A percentile compares a stretch with the other conserved stretches of the same genome.
These are phyloP conservation scores for Teunomyces kruisii DNA, from an alignment of 805 yeast species.

Conservation along the genomic window DNA sequence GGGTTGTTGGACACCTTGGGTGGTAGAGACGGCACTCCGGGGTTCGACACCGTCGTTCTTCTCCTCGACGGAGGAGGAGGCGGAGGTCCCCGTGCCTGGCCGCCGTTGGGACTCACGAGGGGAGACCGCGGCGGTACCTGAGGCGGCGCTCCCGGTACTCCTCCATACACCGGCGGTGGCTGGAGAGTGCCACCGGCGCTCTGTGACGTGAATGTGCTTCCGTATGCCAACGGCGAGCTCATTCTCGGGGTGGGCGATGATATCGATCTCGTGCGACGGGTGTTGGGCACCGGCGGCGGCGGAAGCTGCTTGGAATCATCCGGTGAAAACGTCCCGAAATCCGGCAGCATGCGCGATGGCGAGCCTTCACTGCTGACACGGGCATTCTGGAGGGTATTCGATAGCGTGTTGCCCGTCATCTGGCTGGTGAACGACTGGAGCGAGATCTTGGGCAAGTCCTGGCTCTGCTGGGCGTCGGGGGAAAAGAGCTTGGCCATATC, in stretches of 20 bases:
- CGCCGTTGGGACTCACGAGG: not conserved
- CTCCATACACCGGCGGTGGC: conserved; percentile 2
- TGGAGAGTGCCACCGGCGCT: not conserved
- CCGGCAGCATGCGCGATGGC: conserved; percentile 2
- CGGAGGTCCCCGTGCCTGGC: conserved; percentile 24
- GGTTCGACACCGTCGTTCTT: conserved; percentile 29
- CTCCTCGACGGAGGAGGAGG: conserved; percentile 45
- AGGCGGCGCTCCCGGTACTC: conserved; percentile 12
- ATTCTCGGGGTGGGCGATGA: conserved; percentile 29
- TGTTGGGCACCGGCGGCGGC: conserved; percentile 39
- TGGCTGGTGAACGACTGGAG: conserved; percentile 41
- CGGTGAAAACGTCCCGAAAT: too few relatives aligned
- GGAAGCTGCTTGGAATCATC: conserved; percentile 15
- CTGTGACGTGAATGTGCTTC: not conserved
- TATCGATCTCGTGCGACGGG: conserved; percentile 34
- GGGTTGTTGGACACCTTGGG: conserved; percentile 5
- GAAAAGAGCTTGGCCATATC: conserved; percentile 36
- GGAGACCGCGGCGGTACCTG: conserved; percentile 26
- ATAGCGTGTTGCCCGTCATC: conserved; percentile 38
- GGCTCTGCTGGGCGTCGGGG: conserved; percentile 14
- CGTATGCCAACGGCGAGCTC: conserved; percentile 11
- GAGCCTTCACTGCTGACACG: conserved; percentile 15
- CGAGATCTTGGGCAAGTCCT: conserved; percentile 29
- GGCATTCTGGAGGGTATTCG: conserved; percentile 37
- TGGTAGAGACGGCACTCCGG: conserved; percentile 12